Evolutionary conservation across 768 basidiomycete species (phyloP).

Genomic region (Rhizopogon vesiculosus): DNA sequence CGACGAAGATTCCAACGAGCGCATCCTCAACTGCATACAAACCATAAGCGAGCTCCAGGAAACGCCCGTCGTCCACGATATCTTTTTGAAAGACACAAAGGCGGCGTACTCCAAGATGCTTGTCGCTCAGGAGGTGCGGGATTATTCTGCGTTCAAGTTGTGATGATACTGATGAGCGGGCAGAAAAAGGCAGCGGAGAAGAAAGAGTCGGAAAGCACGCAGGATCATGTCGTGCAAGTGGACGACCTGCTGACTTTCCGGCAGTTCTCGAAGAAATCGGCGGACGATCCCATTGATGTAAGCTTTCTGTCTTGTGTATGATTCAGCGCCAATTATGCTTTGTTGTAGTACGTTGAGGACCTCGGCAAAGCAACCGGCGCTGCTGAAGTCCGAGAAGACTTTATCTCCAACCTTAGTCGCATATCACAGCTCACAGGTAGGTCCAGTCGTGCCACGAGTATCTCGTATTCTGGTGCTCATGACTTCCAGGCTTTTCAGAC

Average conservation of each 20-base stretch:
- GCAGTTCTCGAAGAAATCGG: conserved; percentile 91
- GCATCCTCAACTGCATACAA: conserved; percentile 94
- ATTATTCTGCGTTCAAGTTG: background rate
- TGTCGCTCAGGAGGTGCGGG: conserved; percentile 80
- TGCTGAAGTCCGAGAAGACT: conserved; percentile 81
- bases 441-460: conserved; percentile 17
- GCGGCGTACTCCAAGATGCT: conserved; percentile 94
- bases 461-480: background rate
- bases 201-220: conserved; percentile 73
- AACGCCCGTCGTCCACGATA: conserved; percentile 53
- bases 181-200: conserved; percentile 90
- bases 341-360: conserved; percentile 77
- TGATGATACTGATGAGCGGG: conserved; percentile 1
- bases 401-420: conserved; percentile 88
- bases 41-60: conserved; percentile 79
- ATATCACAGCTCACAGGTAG: conserved; percentile 91
- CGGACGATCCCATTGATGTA: conserved; percentile 75
- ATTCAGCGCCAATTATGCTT: background rate
- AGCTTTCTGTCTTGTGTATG: conserved; percentile 5
- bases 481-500: conserved; percentile 81
- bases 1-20: conserved; percentile 96
- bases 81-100: conserved; percentile 85
- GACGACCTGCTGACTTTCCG: conserved; percentile 92
- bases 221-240: conserved; percentile 73
- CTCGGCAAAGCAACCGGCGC: conserved; percentile 85